A percentile compares a stretch with the other conserved stretches of the same genome.
These are phyloP conservation scores for Ascoidea tarda DNA, from an alignment of 805 yeast genomes.

Conservation along the genomic window DNA sequence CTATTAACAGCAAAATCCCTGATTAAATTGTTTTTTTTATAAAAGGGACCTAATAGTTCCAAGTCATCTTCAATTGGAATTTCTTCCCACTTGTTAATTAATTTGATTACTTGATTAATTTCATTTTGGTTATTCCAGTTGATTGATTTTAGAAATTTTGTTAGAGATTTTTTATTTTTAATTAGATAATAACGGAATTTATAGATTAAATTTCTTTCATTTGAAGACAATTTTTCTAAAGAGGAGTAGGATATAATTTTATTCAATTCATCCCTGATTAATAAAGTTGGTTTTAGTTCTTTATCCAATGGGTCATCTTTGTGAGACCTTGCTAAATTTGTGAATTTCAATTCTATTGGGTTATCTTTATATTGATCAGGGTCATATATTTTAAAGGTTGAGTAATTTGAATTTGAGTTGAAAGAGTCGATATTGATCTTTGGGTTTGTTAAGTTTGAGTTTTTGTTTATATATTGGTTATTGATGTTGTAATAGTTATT, in stretches of 20 bases:
- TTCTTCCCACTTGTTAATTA: constrained; percentile 57
- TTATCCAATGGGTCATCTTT: constrained; percentile 64
- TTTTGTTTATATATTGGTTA: constrained; percentile 13
- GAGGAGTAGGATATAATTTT: constrained; percentile 67
- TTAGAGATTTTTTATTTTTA: constrained; percentile 51
- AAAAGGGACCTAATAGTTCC: constrained; percentile 71
- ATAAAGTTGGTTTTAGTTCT: constrained; percentile 81
- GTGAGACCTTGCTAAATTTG: constrained; percentile 73
- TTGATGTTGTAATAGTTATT: not conserved
- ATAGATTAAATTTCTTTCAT: constrained; percentile 84
- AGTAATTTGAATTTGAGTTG: constrained; percentile 11
- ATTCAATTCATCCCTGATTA: constrained; percentile 58
- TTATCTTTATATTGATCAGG: constrained; percentile 59
- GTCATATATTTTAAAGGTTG: constrained; percentile 37
- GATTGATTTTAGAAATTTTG: constrained; percentile 76
- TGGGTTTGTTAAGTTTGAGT: constrained; percentile 13
- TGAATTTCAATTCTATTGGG: constrained; percentile 80
- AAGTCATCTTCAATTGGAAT: constrained; percentile 76
- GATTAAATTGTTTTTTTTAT: constrained; percentile 49
- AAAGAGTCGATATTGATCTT: constrained; percentile 17
- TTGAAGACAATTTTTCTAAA: constrained; percentile 64
- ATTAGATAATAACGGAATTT: constrained; percentile 72
- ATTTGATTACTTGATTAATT: constrained; percentile 61
- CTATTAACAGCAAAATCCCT: constrained; percentile 83
- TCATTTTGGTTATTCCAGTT: constrained; percentile 82